Evolutionary conservation across 768 basidiomycete species (phyloP), one percentile per base, ranked within the genome.

Genomic region (Phallus indusiatus): DNA sequence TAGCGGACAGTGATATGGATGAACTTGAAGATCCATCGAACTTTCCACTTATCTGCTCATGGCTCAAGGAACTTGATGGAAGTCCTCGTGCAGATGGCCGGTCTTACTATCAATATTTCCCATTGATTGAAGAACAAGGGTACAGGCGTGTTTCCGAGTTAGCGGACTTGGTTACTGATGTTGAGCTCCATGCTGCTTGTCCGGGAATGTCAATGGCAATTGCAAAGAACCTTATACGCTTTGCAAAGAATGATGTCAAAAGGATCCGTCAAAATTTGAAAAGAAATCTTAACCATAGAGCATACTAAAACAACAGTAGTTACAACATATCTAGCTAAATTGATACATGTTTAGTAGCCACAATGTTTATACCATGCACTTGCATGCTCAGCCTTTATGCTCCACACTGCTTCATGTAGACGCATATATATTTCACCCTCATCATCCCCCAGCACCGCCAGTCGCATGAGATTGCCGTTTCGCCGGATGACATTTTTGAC

Each of bases 401-500:
- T 56, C 55, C 64, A 68, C 0, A 66, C 63, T 5, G 65, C 68
- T 17, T 65, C 49, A 8, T 61, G 24, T 11, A 71, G 49, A 14
- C 59, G 54, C 18, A 63, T 10, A 55, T 67, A 68, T 5, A 69
- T 63, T 53, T 68, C 57, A 10, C 54, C 36, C 50, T 68, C 61
- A 60, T 67, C 64, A 1, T 55, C 28, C 11, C 22, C 57, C 17
- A 34, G 4, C 54, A 63, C 56, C 16, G 65, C 63, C 1, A 58
- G 60, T 14, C 49, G 48, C 5, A 52, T 53, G n/a, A 65, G 54
- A 14, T 60, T 62, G 1, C 68, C 61, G 24, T 64, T 57, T 8
- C 56, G 47, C 1, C 64, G 58, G 1, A 70, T 58, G 53, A 63
- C 61, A 6, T 65, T 56, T 37, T 71, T 70, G 59, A 71, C 69